A percentile compares a stretch with the other conserved stretches of the same genome.
These are phyloP conservation scores for Talaromyces sp. DNA, from an alignment of 2,329 filamentous ascomycete species.

Conservation along the genomic window DNA sequence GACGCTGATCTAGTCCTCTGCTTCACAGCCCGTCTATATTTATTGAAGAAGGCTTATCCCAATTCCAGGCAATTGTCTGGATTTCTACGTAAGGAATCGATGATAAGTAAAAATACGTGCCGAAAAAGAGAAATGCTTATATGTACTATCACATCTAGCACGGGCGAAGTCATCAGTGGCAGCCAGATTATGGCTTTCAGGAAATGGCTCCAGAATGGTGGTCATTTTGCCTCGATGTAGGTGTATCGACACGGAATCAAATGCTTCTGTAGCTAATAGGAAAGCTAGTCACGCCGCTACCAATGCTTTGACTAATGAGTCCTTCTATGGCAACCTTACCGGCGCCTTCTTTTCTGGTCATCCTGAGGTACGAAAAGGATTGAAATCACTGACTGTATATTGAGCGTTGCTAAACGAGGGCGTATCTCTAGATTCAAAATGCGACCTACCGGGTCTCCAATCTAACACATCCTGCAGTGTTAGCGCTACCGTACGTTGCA, in stretches of 20 bases:
- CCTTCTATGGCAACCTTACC: neutral
- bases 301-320: neutral
- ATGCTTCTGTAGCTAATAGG: neutral
- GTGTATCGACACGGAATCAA: neutral
- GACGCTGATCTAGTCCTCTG: neutral
- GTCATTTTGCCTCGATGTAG: neutral
- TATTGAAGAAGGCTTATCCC: neutral
- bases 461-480: neutral
- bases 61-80: neutral
- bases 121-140: neutral
- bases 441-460: neutral
- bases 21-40: neutral
- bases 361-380: neutral
- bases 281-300: neutral
- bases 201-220: neutral
- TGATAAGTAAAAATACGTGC: neutral
- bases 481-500: neutral
- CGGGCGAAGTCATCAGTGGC: neutral
- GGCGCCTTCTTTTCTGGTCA: neutral
- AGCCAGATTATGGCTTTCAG: neutral
- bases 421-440: neutral
- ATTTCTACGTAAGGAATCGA: neutral
- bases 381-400: rapidly evolving
- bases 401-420: neutral
- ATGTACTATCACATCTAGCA: neutral